Evolutionary conservation across 805 yeast species (phyloP).

Genomic region (Hanseniaspora vineae): DNA sequence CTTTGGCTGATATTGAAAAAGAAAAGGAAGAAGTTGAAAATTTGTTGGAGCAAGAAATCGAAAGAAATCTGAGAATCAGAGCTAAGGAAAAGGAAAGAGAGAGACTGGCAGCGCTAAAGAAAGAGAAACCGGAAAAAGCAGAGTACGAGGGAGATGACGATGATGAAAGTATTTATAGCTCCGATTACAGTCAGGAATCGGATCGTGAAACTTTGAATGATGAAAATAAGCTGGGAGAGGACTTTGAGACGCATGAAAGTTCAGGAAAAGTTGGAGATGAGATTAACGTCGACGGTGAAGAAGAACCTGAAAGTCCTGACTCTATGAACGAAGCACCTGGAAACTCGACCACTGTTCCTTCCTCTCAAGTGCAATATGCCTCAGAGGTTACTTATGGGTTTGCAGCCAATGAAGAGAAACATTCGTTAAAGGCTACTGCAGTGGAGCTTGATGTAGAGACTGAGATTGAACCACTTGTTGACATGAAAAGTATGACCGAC

Average conservation of each 20-base stretch:
- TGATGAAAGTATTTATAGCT: slow-evolving; percentile 6
- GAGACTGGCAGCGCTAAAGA: slow-evolving; percentile 18
- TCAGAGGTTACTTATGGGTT: neutral
- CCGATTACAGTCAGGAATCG: slow-evolving; percentile 1
- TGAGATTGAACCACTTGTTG: slow-evolving; percentile 9
- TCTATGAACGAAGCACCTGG: too few relatives aligned
- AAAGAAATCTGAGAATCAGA: slow-evolving; percentile 33
- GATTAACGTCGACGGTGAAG: slow-evolving; percentile 14
- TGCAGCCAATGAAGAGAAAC: neutral
- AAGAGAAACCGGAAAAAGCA: slow-evolving; percentile 5
- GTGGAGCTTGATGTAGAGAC: neutral
- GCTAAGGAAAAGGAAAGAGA: slow-evolving; percentile 27
- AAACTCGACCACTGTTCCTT: neutral
- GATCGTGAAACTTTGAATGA: neutral
- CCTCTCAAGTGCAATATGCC: neutral
- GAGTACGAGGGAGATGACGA: slow-evolving; percentile 8
- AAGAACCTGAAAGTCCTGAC: slow-evolving; percentile 7
- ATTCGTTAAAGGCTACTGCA: neutral
- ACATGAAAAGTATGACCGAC: neutral
- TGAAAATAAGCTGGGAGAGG: slow-evolving; percentile 17
- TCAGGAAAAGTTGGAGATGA: slow-evolving; percentile 10
- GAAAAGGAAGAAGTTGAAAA: slow-evolving; percentile 22
- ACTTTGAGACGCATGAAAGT: slow-evolving; percentile 9
- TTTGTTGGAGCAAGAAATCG: slow-evolving; percentile 36
- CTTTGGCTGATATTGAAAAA: slow-evolving; percentile 27